phyloP scores from a whole-genome alignment of 202 grass and related monocot genomes.

The Dendrocalamus latiflorus region DNA sequence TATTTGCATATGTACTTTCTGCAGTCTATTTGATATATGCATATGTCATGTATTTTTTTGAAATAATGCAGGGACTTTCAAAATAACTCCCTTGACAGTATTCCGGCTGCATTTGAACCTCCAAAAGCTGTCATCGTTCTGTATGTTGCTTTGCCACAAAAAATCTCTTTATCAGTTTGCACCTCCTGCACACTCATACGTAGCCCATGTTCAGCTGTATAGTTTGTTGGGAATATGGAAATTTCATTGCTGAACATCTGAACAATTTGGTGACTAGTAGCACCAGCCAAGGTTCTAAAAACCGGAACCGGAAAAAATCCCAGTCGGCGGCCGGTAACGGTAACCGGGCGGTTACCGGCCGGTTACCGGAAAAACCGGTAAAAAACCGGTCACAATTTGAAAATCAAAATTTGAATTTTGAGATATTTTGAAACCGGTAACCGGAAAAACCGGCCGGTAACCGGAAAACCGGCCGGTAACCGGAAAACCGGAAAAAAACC shows the following conservation, averaged over 20 bases:
- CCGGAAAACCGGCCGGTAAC: too few relatives aligned
- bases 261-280: slow-evolving; percentile 1
- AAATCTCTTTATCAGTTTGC: slow-evolving; percentile 10
- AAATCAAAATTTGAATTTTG: too few relatives aligned
- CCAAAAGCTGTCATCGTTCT: slow-evolving; percentile 53
- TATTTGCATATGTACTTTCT: slow-evolving; percentile 14
- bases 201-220: slow-evolving; percentile 13
- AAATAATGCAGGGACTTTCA: slow-evolving; percentile 72
- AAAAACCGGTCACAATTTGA: too few relatives aligned
- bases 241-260: neutral
- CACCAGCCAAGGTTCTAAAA: too few relatives aligned
- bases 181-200: neutral
- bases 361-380: too few relatives aligned
- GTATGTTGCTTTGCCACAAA: slow-evolving; percentile 52
- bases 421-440: too few relatives aligned
- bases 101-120: slow-evolving; percentile 54
- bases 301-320: too few relatives aligned
- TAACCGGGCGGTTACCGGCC: too few relatives aligned
- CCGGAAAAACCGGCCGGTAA: too few relatives aligned
- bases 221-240: neutral
- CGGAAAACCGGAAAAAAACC: too few relatives aligned
- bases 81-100: slow-evolving; percentile 67
- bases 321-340: too few relatives aligned
- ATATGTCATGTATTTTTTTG: slow-evolving; percentile 21
- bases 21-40: slow-evolving; percentile 13